Percentiles rank a stretch among this genome's conserved stretches.
phyloP scores from a whole-genome alignment of 495 filamentous ascomycete species.

The Penicillium malachiteum region DNA sequence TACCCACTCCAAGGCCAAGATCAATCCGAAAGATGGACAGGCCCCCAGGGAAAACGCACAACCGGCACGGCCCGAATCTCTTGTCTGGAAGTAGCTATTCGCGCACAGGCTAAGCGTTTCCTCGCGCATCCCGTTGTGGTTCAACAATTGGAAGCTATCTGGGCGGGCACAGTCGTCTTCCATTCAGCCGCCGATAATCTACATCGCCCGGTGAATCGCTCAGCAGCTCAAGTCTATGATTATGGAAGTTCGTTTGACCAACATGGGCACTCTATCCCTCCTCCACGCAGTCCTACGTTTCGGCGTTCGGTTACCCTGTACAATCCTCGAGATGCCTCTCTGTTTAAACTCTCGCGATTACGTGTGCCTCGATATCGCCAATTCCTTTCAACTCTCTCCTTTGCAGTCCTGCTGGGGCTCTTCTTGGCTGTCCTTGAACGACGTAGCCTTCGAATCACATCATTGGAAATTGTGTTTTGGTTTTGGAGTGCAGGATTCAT shows the following conservation, averaged over 20 bases:
- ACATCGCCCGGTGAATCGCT: slow-evolving; percentile 53
- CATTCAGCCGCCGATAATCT: slow-evolving; percentile 81
- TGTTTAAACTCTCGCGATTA: slow-evolving; percentile 85
- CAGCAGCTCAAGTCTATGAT: slow-evolving; percentile 24
- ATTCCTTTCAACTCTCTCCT: slow-evolving; percentile 80
- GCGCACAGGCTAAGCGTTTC: slow-evolving; percentile 85
- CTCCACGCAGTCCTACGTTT: slow-evolving; percentile 30
- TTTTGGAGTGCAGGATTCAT: slow-evolving; percentile 96
- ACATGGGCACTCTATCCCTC: slow-evolving; percentile 16
- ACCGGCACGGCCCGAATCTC: slow-evolving; percentile 71
- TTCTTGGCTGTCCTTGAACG: slow-evolving; percentile 73
- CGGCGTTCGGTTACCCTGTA: slow-evolving; percentile 83
- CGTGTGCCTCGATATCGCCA: slow-evolving; percentile 89
- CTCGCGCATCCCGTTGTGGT: slow-evolving; percentile 85
- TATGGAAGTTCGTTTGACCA: slow-evolving; percentile 23
- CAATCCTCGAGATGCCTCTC: slow-evolving; percentile 81
- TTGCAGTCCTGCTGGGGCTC: slow-evolving; percentile 76
- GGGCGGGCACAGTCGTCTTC: slow-evolving; percentile 92
- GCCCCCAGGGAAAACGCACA: slow-evolving; percentile 34
- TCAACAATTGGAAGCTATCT: slow-evolving; percentile 91
- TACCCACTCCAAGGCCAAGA: slow-evolving; percentile 80
- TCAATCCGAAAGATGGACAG: slow-evolving; percentile 37
- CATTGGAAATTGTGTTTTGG: slow-evolving; percentile 86
- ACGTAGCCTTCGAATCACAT: slow-evolving; percentile 72
- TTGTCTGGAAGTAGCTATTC: slow-evolving; percentile 86